Base-by-base conservation (phyloP, 2,329 filamentous ascomycete species). In the Thermochaetoides dissita region DNA sequence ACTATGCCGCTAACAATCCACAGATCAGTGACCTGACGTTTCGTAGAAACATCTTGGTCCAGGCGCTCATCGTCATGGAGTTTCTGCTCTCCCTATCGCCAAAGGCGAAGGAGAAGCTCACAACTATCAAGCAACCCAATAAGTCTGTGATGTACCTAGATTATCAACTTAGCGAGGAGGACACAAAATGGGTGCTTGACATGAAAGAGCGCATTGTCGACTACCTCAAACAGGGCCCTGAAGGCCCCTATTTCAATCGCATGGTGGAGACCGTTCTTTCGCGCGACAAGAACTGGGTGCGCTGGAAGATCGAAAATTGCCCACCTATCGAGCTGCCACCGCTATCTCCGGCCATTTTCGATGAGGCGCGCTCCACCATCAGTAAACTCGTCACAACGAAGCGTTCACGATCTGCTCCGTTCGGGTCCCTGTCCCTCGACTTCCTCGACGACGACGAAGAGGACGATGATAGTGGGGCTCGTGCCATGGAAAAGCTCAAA, bases 241-340 rank as follows among this genome's bases (percentile, higher is more conserved):
- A 94, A 55, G 91, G 91, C 30, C 84, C 85, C 49, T 94, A 94
- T 61, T 98, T 96, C 61, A 83, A 87, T 62, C 81, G 91, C 34
- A 94, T 96, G 76, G 87, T 98, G 30, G 89, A 96, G 59, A 96
- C 88, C 9, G 89, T 98, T 30, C 74, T 98, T 30, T 85, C 86
- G 24, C 75, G 91, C 49, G 91, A 99, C 61, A 96, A 95, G 67
- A 95, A 96, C 58, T 98, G 93, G 93, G 87, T 93, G 36, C 81
- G 87, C 48, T 99, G 91, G 91, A 99, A 99, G 64, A 81, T 89
- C 46, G 87, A 95, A 59, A 85, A 81, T 51, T 98, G 91, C 58
- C 85, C 86, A 24, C 75, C 81, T 6, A 96, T 99, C 55, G 79
- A 88, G 56, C 74, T 76, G 46, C 75, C 82, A 17, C 67, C 84